Evolutionary conservation across 257 asterid species (phyloP), one percentile per base, ranked within the genome.

Genomic region (Mitragyna speciosa): DNA sequence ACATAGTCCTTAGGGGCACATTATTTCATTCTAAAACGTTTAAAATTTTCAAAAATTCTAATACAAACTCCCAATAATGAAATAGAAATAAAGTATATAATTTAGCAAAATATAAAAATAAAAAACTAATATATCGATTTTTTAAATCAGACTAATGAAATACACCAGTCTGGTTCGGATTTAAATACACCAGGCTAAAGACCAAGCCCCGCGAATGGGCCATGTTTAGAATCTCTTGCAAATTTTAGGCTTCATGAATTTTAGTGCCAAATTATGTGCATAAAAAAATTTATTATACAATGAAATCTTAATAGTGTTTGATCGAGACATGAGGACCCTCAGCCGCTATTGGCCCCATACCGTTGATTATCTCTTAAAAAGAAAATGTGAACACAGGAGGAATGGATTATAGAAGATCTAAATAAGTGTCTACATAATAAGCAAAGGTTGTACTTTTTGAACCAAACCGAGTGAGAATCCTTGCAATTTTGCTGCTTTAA

Each of bases 201-300:
- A 68, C 72, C 82, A 79, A 82, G 70, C 76, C 70, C 68, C 82
- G 72, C 68, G 48, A 81, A 69, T 47, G 73, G 77, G 79, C 81
- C 84, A 74, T 81, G 69, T 47, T 73, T 86, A 78, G 56, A 73
- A 80, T 71, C 75, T 14, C 14, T 66, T 43, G 41, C 0, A 52
- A 31, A 61, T 24, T 56, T 26, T 36, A 22, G 49, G 49, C 65
- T 74, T 5, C 80, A 72, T 83, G 87, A 85, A 72, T 76, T 84
- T 86, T 87, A 84, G 93, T 78, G 91, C 83, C 89, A 84, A 33
- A 85, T 87, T 84, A 76, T 79, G 79, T 84, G 86, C 77, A 86
- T 81, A 82, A 78, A 78, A 76, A 61, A 73, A 59, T 75, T 26
- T n/a, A 61, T 2, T 24, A 28, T 30, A 68, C 19, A 74, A 66